Conservation (phyloP, 1,284 basidiomycete genomes). For the Ceratobasidium sp. region DNA sequence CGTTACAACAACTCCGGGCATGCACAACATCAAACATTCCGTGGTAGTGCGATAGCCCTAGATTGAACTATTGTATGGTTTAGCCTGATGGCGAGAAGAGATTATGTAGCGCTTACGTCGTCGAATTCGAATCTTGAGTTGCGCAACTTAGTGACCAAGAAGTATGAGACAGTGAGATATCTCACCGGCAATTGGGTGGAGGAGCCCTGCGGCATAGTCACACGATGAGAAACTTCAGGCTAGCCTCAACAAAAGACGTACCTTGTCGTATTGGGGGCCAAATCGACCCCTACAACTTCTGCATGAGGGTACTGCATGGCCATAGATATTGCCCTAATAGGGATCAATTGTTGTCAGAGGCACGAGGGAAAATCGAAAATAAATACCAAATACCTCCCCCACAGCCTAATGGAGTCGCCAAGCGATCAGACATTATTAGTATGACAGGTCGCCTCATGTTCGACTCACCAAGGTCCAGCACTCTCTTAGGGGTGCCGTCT, state of each 20-base stretch:
- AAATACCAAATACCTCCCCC: constrained; percentile 42
- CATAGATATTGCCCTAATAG: constrained; percentile 39
- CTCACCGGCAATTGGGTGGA: constrained; percentile 33
- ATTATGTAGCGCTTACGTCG: constrained; percentile 37
- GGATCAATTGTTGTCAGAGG: neutral
- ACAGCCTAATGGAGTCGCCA: constrained; percentile 14
- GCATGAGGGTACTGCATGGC: constrained; percentile 42
- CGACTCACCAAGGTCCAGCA: constrained; percentile 42
- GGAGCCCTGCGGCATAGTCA: constrained; percentile 19
- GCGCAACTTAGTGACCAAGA: neutral
- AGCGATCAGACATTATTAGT: neutral
- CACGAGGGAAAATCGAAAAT: constrained; percentile 3
- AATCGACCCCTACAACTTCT: constrained; percentile 41
- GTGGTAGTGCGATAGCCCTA: constrained; percentile 43
- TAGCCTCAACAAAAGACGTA: neutral
- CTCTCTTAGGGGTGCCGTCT: constrained; percentile 37
- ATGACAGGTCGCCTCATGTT: too few relatives aligned
- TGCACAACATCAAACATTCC: constrained; percentile 44
- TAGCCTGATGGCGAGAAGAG: neutral
- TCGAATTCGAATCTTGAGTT: constrained; percentile 44
- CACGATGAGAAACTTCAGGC: neutral
- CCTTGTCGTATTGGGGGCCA: constrained; percentile 41
- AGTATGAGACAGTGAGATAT: neutral
- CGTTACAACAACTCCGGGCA: constrained; percentile 39
- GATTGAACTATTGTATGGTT: constrained; percentile 16